Evolutionary conservation across 2,329 filamentous ascomycete genomes (phyloP).

Genomic region (Cercospora zeina): DNA sequence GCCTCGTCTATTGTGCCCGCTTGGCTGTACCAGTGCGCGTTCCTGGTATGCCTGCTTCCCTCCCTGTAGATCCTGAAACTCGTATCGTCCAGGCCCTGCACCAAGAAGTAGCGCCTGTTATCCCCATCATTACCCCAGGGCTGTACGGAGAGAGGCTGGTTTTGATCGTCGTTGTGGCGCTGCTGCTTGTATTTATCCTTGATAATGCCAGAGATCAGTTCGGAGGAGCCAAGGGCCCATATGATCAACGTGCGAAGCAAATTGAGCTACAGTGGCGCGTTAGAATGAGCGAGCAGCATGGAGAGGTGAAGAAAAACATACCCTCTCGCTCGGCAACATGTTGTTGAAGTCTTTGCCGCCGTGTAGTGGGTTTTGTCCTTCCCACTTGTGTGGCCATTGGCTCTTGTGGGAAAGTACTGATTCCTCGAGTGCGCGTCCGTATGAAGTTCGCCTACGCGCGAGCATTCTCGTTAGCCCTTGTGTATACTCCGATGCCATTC

Average conservation of each 20-base stretch:
- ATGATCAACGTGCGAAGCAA: slow-evolving; percentile 79
- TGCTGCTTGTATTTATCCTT: slow-evolving; percentile 86
- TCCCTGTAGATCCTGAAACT: slow-evolving; percentile 92
- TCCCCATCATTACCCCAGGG: slow-evolving; percentile 88
- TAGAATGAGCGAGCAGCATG: neutral
- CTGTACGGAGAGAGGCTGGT: slow-evolving; percentile 85
- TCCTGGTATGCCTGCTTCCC: slow-evolving; percentile 74
- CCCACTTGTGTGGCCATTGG: slow-evolving; percentile 88
- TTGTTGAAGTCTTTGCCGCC: slow-evolving; percentile 77
- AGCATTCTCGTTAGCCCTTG: slow-evolving; percentile 38
- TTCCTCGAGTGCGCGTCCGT: slow-evolving; percentile 90
- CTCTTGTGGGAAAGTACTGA: slow-evolving; percentile 78
- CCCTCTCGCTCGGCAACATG: slow-evolving; percentile 78
- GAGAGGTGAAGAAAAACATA: slow-evolving; percentile 48
- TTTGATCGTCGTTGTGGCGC: slow-evolving; percentile 73
- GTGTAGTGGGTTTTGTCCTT: slow-evolving; percentile 76
- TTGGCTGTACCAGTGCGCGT: slow-evolving; percentile 83
- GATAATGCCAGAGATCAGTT: slow-evolving; percentile 75
- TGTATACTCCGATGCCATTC: neutral
- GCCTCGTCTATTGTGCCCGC: slow-evolving; percentile 89
- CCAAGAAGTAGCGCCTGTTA: slow-evolving; percentile 87
- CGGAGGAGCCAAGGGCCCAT: slow-evolving; percentile 88
- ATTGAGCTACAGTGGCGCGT: slow-evolving; percentile 63
- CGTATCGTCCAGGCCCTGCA: slow-evolving; percentile 93
- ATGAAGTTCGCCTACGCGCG: slow-evolving; percentile 75